These are phyloP conservation scores for Rhizopus delemar DNA, from an alignment of 371 early-diverging fungal species.

Conservation along the genomic window DNA sequence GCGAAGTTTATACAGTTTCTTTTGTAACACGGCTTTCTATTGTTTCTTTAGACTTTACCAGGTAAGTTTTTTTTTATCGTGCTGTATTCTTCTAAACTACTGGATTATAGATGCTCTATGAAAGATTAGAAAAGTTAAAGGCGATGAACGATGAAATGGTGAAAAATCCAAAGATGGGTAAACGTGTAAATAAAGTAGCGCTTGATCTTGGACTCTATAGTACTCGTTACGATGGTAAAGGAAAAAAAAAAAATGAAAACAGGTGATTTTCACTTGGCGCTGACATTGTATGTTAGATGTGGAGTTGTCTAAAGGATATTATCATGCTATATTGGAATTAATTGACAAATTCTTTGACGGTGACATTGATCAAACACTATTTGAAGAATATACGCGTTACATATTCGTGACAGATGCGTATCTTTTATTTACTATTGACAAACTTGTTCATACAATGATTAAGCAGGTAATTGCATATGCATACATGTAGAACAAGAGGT, in stretches of 20 bases:
- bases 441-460: conserved; percentile 72
- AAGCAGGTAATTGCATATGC: conserved; percentile 67
- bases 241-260: neutral
- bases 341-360: conserved; percentile 79
- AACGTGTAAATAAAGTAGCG: conserved; percentile 75
- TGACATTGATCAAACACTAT: conserved; percentile 80
- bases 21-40: conserved; percentile 80
- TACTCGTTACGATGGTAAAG: conserved; percentile 52
- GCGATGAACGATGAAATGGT: conserved; percentile 63
- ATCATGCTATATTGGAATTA: conserved; percentile 71
- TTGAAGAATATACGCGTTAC: conserved; percentile 90
- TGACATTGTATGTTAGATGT: conserved; percentile 39
- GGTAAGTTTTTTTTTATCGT: conserved; percentile 40
- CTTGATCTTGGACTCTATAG: conserved; percentile 78
- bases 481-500: neutral
- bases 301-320: conserved; percentile 65
- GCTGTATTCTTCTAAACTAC: too few relatives aligned
- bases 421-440: conserved; percentile 85
- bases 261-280: neutral
- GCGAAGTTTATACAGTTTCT: conserved; percentile 57
- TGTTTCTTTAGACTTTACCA: conserved; percentile 88
- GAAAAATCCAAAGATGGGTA: conserved; percentile 57
- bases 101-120: conserved; percentile 70
- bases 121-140: conserved; percentile 79
- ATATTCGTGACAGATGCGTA: conserved; percentile 89